A percentile compares a stretch with the other conserved stretches of the same genome.
phyloP scores from a whole-genome alignment of 352 stramenopile genomes.

The Phytopythium montanum region DNA sequence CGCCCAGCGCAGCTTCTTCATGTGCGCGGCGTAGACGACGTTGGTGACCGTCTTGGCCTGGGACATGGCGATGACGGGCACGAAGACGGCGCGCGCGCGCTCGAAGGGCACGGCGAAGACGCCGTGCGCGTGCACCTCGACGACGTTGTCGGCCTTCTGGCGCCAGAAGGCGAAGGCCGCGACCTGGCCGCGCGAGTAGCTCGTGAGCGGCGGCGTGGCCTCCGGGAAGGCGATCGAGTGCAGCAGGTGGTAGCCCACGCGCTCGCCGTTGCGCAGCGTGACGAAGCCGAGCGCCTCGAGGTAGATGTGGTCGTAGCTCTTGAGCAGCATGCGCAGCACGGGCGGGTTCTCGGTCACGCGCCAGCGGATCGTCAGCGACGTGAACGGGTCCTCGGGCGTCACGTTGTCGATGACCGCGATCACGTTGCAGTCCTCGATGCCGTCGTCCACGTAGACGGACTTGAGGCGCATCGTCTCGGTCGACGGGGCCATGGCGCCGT shows the following conservation, averaged over 20 bases:
- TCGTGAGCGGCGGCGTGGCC: slow-evolving; percentile 14
- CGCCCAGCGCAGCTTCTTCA: slow-evolving; percentile 31
- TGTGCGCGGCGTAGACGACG: slow-evolving; percentile 25
- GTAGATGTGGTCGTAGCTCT: slow-evolving; percentile 23
- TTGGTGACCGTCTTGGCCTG: slow-evolving; percentile 17
- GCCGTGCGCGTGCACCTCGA: slow-evolving; percentile 35
- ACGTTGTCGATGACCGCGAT: slow-evolving; percentile 10
- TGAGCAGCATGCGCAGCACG: slow-evolving; percentile 14
- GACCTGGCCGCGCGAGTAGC: slow-evolving; percentile 37
- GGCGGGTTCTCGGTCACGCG: slow-evolving; percentile 12
- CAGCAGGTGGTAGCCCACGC: slow-evolving; percentile 39
- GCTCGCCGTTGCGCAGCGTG: slow-evolving; percentile 20
- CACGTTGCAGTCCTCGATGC: slow-evolving; percentile 11
- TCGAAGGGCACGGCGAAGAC: slow-evolving; percentile 16
- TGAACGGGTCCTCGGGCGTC: slow-evolving; percentile 9
- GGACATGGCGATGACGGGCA: slow-evolving; percentile 10
- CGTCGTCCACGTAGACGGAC: slow-evolving; percentile 10
- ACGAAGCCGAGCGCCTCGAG: slow-evolving; percentile 27
- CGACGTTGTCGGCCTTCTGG: slow-evolving; percentile 23
- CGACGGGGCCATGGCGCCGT: slow-evolving; percentile 10
- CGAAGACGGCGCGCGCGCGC: slow-evolving; percentile 5
- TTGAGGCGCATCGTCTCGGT: slow-evolving; percentile 10
- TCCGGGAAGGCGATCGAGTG: slow-evolving; percentile 32
- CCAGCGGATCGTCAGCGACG: slow-evolving; percentile 13
- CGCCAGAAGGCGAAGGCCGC: slow-evolving; percentile 41